Evolutionary conservation across 495 filamentous ascomycete species (phyloP), one percentile per base, ranked within the genome.

Genomic region (Podospora fimiseda): DNA sequence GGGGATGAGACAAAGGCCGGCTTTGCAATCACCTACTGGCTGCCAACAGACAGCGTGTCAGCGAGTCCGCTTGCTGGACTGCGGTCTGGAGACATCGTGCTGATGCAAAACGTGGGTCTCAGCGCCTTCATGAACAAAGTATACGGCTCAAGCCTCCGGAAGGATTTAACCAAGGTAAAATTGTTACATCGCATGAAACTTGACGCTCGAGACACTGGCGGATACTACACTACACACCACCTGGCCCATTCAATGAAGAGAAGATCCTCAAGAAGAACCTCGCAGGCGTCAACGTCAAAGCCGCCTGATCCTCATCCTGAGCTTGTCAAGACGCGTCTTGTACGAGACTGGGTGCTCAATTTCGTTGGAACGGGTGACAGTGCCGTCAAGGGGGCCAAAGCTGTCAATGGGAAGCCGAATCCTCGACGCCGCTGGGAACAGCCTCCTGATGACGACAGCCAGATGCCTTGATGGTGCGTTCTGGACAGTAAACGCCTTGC

Each of bases 21-120:
- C 13, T 95, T 96, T 65, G 79, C 75, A 11, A 70, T 96, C 53
- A 92, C 85, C 22, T 86, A 96, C 57, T 96, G 92, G 92, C 72
- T 95, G 13, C 60, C 70, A 5, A 57, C 57, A 9, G 68, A 65
- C 60, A 43, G 14, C 16, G 55, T 62, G 16, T 57, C 64, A 6
- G 57, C 65, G 1, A 69, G 71, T 47, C 68, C 84, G 18, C 66
- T 89, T 7, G 64, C 65, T 19, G 64, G 60, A 2, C 67, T 93
- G 48, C 75, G 86, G 39, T 74, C 79, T 3, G 79, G 80, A 47
- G 89, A 95, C 64, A 80, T 95, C 19, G 73, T 96, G 9, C 74
- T 94, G 19, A 59, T 91, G 42, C 79, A 80, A 43, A 88, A 87
- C 55, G 81, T 95, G 13, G 90, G 85, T n/a, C 70, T 96, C 19